Base-by-base conservation (phyloP, 441 rosid species). In the Hura crepitans region DNA sequence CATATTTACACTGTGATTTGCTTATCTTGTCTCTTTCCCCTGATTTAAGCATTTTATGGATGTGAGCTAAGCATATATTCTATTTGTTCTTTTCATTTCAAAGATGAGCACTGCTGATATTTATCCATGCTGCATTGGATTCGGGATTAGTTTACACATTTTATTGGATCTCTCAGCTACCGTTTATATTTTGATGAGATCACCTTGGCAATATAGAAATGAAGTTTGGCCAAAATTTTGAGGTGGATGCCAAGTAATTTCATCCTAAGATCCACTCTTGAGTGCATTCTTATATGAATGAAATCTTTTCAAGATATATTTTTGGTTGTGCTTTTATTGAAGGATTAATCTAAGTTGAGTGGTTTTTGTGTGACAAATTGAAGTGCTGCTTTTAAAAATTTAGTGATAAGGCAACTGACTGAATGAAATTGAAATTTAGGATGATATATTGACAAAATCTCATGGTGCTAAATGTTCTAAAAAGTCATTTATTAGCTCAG, bases 21-120 rank as follows among this genome's bases (percentile, higher is more conserved):
- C 37, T 5, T 10, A 8, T 39, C 20, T 23, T 37, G 18, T 23
- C 53, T 55, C 59, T 67, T 57, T 68, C 14, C 2, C 62, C 51
- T 17, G 55, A 62, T 12, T 65, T 20, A 6, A 65, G 53, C 15
- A 47, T 65, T 46, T 65, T 31, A 7, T 63, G 15, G 68, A 65
- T 47, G 12, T 39, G 61, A 43, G 60, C 37, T 30, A 4, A 23
- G 72, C 55, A 57, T n/a, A 27, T 43, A 14, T 30, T 30, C 57
- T 31, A 49, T 49, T 47, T 49, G 17, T 49, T 61, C 22, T 35
- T 47, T 53, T 28, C 2, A 22, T 49, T 30, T 45, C 6, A 8
- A 31, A n/a, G 22, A 47, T 45, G 14, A 49, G 8, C n/a, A 42
- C 17, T 17, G 13, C 28, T 0, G 33, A 25, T 31, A 17, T 45